Conservation (phyloP, 1,284 basidiomycete species). For the Xerocomus minutiporus region DNA sequence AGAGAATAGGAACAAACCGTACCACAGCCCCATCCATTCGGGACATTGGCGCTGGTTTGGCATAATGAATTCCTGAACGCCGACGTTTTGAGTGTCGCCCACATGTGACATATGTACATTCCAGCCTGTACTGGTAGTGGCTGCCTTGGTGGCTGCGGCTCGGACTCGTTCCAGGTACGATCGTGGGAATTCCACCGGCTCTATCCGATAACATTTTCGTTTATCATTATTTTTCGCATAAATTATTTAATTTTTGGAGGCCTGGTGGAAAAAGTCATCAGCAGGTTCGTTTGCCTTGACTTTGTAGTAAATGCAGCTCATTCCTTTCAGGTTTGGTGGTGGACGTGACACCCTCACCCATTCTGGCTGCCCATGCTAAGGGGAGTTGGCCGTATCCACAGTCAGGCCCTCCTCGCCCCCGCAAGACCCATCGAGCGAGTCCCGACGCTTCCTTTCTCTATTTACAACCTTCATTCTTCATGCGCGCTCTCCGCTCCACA, state of each 20-base stretch:
- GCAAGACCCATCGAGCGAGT: conserved; percentile 11
- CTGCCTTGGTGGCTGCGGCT: not conserved
- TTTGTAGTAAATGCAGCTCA: not conserved
- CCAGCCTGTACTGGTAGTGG: not conserved
- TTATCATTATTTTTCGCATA: not conserved
- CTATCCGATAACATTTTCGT: not conserved
- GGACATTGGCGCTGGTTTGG: conserved; percentile 4
- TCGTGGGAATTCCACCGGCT: conserved; percentile 15
- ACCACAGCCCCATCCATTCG: conserved; percentile 12
- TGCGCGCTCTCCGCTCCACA: conserved; percentile 15
- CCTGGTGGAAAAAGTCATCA: not conserved
- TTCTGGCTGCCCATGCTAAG: conserved; percentile 68
- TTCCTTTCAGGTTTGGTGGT: conserved; percentile 19
- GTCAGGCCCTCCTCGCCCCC: conserved; percentile 36
- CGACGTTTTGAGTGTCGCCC: not conserved
- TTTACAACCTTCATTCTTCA: conserved; percentile 22
- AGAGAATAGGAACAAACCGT: not conserved
- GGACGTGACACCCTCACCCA: conserved; percentile 34
- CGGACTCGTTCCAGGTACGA: not conserved
- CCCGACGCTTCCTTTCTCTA: conserved; percentile 1
- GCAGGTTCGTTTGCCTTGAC: conserved; percentile 10
- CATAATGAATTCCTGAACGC: not conserved
- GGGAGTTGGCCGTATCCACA: conserved; percentile 51
- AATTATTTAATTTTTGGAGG: not conserved
- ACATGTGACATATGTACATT: not conserved